A percentile compares a stretch with the other conserved stretches of the same genome.
Evolutionary conservation across 345 rosid species (phyloP).

Genomic region (Populus davidiana): DNA sequence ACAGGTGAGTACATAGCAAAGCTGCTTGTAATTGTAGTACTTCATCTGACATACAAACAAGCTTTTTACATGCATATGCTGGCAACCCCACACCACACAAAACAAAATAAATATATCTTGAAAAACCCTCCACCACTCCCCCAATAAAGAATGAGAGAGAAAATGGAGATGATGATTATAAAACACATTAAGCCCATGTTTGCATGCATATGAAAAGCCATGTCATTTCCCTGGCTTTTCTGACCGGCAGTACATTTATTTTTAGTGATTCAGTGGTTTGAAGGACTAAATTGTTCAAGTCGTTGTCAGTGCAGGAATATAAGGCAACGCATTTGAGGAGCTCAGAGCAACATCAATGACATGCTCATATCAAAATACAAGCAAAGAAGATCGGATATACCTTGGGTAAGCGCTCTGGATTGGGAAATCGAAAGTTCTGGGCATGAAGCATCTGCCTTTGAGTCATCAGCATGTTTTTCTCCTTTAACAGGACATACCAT

Average conservation of each 20-base stretch:
- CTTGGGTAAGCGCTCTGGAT: conserved; percentile 98
- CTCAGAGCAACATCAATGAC: background rate
- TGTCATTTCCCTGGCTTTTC: background rate
- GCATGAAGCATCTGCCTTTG: conserved; percentile 96
- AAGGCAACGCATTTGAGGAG: background rate
- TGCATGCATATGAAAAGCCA: background rate
- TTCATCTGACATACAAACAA: background rate
- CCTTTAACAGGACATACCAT: conserved; percentile 85
- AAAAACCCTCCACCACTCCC: background rate
- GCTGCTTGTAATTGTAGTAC: background rate
- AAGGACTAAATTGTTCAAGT: background rate
- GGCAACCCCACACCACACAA: background rate
- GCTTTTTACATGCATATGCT: too few relatives aligned
- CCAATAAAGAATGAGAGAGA: too few relatives aligned
- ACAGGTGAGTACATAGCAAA: background rate
- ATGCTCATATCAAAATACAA: background rate
- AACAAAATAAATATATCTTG: background rate
- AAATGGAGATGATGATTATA: background rate
- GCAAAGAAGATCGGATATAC: conserved; percentile 28
- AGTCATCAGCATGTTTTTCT: conserved; percentile 96
- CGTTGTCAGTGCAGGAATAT: background rate
- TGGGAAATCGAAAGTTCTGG: conserved; percentile 76
- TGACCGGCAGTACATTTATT: background rate
- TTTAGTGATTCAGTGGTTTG: background rate
- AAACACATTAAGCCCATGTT: background rate